These are phyloP conservation scores for Phalaenopsis hybrid DNA, from an alignment of 116 monocot genomes.

Conservation along the genomic window DNA sequence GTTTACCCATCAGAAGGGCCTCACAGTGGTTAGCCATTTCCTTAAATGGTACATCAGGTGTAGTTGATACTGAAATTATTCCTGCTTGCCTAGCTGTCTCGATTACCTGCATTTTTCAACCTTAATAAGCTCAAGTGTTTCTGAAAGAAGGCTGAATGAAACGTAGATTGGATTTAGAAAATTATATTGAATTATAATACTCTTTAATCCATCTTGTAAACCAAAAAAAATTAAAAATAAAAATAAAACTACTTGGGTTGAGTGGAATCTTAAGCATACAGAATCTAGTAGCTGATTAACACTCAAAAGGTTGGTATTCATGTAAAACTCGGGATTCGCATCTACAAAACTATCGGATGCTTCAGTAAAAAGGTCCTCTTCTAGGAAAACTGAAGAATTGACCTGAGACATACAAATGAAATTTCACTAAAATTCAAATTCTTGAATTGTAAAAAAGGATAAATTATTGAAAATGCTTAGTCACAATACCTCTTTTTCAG, in stretches of 20 bases:
- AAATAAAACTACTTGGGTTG: background rate
- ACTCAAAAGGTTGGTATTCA: constrained; percentile 42
- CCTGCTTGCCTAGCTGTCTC: constrained; percentile 33
- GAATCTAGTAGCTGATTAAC: constrained; percentile 80
- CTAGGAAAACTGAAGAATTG: constrained; percentile 21
- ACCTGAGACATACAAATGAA: constrained; percentile 32
- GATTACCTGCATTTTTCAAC: constrained; percentile 21
- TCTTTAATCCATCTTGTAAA: background rate
- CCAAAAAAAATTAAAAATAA: too few species aligned
- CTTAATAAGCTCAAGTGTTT: background rate
- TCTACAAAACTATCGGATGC: constrained; percentile 40
- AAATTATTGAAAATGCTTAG: background rate
- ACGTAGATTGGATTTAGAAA: background rate
- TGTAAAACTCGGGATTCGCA: constrained; percentile 13
- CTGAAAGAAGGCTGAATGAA: background rate
- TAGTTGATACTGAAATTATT: constrained; percentile 32
- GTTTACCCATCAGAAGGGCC: constrained; percentile 36
- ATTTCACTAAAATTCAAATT: constrained; percentile 1
- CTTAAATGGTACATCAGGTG: constrained; percentile 37
- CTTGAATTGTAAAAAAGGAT: background rate
- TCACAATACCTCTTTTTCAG: constrained; percentile 36
- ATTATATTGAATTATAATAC: background rate
- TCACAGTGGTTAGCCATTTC: constrained; percentile 51
- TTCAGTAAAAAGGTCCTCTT: constrained; percentile 61
- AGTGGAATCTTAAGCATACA: constrained; percentile 26